Percentiles rank a stretch among this genome's conserved stretches.
Evolutionary conservation across 139 green algal genomes (phyloP).

Genomic region (Coelastrella sp.): DNA sequence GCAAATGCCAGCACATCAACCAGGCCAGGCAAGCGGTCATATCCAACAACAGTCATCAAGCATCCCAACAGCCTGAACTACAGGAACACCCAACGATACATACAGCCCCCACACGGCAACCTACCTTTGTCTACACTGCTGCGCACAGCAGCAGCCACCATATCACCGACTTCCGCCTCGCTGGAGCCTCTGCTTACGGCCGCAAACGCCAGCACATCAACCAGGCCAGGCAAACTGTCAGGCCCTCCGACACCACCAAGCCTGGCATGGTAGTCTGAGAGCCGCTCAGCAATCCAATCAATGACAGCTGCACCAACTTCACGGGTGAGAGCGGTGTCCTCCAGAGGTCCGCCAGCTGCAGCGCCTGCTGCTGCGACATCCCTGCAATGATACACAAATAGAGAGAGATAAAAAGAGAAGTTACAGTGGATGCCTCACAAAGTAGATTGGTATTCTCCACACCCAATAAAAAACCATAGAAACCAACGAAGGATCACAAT

Average conservation of each 20-base stretch:
- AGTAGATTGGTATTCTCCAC: no score
- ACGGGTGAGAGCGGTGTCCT: constrained; percentile 7
- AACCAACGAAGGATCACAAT: no score
- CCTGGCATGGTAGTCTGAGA: constrained; percentile 42
- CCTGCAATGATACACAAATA: background rate
- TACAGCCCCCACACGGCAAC: background rate
- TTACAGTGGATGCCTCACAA: no score
- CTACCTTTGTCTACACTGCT: constrained; percentile 43
- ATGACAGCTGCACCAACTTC: constrained; percentile 34
- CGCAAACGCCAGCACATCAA: constrained; percentile 40
- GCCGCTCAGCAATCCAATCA: constrained; percentile 42
- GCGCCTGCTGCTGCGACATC: background rate
- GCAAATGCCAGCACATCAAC: constrained; percentile 41
- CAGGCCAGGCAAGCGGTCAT: background rate
- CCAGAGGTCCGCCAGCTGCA: background rate
- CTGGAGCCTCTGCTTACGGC: background rate
- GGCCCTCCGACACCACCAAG: constrained; percentile 2
- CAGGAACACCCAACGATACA: no score
- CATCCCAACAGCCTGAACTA: no score
- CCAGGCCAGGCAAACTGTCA: background rate
- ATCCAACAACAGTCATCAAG: no score
- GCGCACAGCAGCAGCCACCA: constrained; percentile 31
- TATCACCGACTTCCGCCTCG: constrained; percentile 20
- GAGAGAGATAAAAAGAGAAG: no score
- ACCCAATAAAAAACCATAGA: no score